Conservation (phyloP, 1,284 basidiomycete species). For the Inonotus obliquus region DNA sequence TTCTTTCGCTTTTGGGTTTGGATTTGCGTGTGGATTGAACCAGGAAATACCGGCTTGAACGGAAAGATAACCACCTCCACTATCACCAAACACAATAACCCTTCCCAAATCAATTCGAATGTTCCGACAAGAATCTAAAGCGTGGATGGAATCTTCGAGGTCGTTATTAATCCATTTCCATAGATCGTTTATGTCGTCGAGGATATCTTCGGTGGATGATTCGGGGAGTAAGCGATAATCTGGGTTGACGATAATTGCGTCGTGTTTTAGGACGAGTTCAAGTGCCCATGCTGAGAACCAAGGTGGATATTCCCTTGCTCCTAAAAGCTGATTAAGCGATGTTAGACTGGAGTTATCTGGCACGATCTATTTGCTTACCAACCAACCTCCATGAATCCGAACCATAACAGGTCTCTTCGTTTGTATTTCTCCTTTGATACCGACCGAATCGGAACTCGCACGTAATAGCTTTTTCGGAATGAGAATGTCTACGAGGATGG, state of each 20-base stretch:
- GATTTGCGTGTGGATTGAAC: not conserved
- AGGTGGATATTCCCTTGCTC: not conserved
- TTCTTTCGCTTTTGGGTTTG: too few relatives aligned
- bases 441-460: not conserved
- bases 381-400: constrained; percentile 15
- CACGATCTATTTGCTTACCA: not conserved
- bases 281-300: constrained; percentile 11
- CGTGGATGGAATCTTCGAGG: not conserved
- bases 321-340: not conserved
- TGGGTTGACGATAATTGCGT: constrained; percentile 14
- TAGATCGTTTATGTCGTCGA: constrained; percentile 13
- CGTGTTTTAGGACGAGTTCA: constrained; percentile 11
- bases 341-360: not conserved
- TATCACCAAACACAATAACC: constrained; percentile 3
- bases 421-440: not conserved
- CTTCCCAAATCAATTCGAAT: constrained; percentile 2
- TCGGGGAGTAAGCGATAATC: constrained; percentile 16
- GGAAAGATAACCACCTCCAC: constrained; percentile 14
- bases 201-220: constrained; percentile 1
- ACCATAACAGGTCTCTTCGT: constrained; percentile 8
- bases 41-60: constrained; percentile 3
- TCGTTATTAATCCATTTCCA: constrained; percentile 7
- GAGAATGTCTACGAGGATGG: constrained; percentile 8
- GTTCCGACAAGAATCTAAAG: not conserved
- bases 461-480: constrained; percentile 7